phyloP scores from a whole-genome alignment of 1,139 yeast species.

The Candida buenavistaensis region DNA sequence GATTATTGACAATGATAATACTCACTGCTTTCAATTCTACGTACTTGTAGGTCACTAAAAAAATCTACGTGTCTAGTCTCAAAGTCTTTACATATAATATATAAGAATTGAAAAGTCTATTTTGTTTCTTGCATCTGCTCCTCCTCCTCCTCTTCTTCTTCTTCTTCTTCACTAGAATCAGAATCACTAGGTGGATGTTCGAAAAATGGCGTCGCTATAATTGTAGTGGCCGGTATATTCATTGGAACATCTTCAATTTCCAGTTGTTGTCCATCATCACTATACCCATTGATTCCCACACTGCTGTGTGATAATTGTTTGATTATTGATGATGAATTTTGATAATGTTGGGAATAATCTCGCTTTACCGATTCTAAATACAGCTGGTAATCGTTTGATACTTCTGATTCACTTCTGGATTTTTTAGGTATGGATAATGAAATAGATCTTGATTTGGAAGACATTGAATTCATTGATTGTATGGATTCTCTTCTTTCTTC shows the following conservation, averaged over 20 bases:
- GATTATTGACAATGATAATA: too few relatives aligned
- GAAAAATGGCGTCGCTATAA: slow-evolving; percentile 43
- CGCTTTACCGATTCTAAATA: slow-evolving; percentile 19
- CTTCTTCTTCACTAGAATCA: slow-evolving; percentile 26
- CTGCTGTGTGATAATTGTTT: slow-evolving; percentile 4
- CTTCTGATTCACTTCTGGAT: slow-evolving; percentile 14
- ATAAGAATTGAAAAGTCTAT: too few relatives aligned
- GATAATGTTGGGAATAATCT: slow-evolving; percentile 15
- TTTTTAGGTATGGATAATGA: slow-evolving; percentile 20
- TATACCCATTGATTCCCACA: not conserved
- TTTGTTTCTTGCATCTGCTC: slow-evolving; percentile 2
- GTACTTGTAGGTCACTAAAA: too few relatives aligned
- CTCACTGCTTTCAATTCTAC: too few relatives aligned
- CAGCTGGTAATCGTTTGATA: slow-evolving; percentile 19
- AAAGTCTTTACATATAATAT: too few relatives aligned
- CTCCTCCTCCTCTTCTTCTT: slow-evolving; percentile 8
- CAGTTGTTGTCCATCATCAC: not conserved
- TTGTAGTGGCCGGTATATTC: slow-evolving; percentile 19
- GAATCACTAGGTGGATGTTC: slow-evolving; percentile 41
- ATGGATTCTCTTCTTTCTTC: slow-evolving; percentile 11
- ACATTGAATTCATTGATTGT: slow-evolving; percentile 9
- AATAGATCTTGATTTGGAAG: slow-evolving; percentile 11
- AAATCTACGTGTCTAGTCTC: too few relatives aligned
- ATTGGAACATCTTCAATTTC: slow-evolving; percentile 2
- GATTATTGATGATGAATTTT: slow-evolving; percentile 8